Base-by-base conservation (phyloP, 2,329 filamentous ascomycete species). In the Cryoendolithus antarcticus region DNA sequence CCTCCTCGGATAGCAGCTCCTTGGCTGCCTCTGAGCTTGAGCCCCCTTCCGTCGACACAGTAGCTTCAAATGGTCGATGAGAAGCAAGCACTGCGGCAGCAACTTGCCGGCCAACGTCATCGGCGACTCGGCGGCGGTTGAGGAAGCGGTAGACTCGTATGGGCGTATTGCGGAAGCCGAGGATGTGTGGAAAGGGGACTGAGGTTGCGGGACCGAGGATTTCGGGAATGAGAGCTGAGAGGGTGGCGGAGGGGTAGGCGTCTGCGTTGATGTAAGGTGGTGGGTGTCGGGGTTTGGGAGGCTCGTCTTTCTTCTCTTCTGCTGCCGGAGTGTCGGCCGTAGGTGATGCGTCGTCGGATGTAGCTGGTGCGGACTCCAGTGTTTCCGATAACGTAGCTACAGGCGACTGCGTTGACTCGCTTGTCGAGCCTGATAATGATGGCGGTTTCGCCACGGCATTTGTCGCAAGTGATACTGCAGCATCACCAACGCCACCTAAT, bases 111-210 rank as follows among this genome's bases (percentile, higher is more conserved):
- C 91, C 91, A 44, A 95, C 78, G 34, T 80, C 72, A 56, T 98
- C 89, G 46, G 89, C 89, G n/a, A 94, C 71, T 46, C 75, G 65
- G 39, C 91, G 81, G 44, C 81, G 80, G 59, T 81, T 93, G 44
- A 98, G 69, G 71, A 88, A 98, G 48, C 91, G 82, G 55, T 82
- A 82, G 44, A 96, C 70, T 44, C 91, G 80, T 48, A 79, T 82
- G 1, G 86, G 83, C 2, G 89, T 95, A 64, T 91, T 89, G 46
- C 83, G 67, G 68, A 98, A 93, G 44, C 91, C 91, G 24, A 98
- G 80, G 42, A 95, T 74, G 59, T 96, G 89, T 1, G 89, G 89
- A 60, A 93, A 83, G 32, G 75, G 69, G 43, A 98, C 72, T 9
- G 82, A 71, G 15, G 73, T 68, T 4, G 81, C 78, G 32, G 86